Evolutionary conservation across 2,329 filamentous ascomycete species (phyloP), one percentile per base, ranked within the genome.

Genomic region (Aspergillus tamarii): DNA sequence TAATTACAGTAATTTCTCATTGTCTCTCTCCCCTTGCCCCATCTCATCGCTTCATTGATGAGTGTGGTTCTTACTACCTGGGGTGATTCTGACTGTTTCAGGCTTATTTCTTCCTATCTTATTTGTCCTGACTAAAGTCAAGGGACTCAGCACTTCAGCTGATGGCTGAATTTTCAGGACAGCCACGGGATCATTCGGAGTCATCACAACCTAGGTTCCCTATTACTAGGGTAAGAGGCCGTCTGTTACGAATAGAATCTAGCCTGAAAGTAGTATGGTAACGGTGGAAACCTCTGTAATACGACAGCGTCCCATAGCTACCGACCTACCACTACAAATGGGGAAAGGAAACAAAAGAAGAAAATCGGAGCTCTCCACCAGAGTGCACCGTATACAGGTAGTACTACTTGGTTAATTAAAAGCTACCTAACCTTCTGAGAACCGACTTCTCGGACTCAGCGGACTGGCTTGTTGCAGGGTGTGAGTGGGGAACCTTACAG

Each of bases 371-470:
- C 65, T 67, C 67, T 70, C 69, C 68, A 71, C 67, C 63, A 9
- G 23, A 45, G 62, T 57, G 32, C 56, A 56, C 61, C 62, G 32
- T 55, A 55, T 39, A 55, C 26, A 30, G 52, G 52, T 55, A 39
- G 23, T 55, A 55, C 52, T 55, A 55, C 34, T 23, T 39, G 67
- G 65, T 50, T 61, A 65, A 62, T 58, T 64, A 58, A 66, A 67
- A 71, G 66, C 68, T 23, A 55, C 52, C 52, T 70, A 73, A 52
- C 52, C 52, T 55, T 55, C 21, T 55, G 34, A 67, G 71, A 73
- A 74, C 73, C 73, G 68, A 70, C 66, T 72, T 69, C 66, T 72
- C 72, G 73, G 73, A 65, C 69, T 67, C 60, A 50, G 60, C 55
- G 57, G 65, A 64, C 67, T 63, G 63, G 67, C 67, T 68, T 67